These are phyloP conservation scores for Stellera chamaejasme DNA, from an alignment of 345 rosid genomes.

Conservation along the genomic window DNA sequence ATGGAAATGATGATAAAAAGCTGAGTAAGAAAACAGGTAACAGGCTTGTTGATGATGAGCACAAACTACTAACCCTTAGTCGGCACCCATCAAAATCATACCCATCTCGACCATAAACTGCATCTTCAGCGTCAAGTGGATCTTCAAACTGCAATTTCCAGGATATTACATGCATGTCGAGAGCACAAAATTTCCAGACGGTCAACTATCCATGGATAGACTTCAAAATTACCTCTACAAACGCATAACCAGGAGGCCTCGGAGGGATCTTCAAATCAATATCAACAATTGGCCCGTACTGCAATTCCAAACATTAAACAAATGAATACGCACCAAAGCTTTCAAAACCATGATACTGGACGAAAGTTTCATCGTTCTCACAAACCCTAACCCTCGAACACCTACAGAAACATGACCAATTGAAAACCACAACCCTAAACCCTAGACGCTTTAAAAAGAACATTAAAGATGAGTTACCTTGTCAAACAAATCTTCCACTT, in stretches of 20 bases:
- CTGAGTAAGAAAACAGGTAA: background rate
- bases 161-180: no score
- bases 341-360: no score
- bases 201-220: background rate
- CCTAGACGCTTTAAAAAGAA: no score
- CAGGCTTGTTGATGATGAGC: background rate
- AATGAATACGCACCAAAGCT: background rate
- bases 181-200: no score
- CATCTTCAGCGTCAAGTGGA: conserved; percentile 94
- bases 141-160: conserved; percentile 65
- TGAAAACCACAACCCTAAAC: no score
- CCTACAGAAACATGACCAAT: no score
- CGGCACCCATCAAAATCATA: conserved; percentile 79
- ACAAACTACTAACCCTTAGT: conserved; percentile 44
- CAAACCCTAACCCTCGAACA: background rate
- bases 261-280: conserved; percentile 94
- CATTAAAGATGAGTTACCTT: conserved; percentile 37
- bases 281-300: conserved; percentile 93
- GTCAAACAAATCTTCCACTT: conserved; percentile 84
- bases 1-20: background rate
- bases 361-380: no score
- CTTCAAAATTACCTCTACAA: conserved; percentile 63
- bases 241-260: conserved; percentile 95
- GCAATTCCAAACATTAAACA: conserved; percentile 11
- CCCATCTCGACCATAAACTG: conserved; percentile 85